A percentile compares a stretch with the other conserved stretches of the same genome.
These are phyloP conservation scores for Viola pubescens DNA, from an alignment of 441 rosid species.

Conservation along the genomic window DNA sequence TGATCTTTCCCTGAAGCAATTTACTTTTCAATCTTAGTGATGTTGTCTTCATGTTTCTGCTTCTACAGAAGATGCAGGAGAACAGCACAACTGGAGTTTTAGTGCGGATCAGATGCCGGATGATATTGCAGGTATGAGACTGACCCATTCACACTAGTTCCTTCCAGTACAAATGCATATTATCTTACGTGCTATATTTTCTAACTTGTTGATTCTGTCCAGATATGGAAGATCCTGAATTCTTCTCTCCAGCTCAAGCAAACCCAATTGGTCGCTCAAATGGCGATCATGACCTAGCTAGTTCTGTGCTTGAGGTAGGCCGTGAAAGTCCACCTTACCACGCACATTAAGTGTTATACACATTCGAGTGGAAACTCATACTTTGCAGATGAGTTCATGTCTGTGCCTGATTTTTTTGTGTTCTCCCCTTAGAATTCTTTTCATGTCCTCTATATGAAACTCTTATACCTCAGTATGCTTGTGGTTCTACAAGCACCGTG, in stretches of 20 bases:
- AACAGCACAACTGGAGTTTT: constrained; percentile 54
- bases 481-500: not conserved
- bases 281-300: constrained; percentile 62
- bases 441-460: not conserved
- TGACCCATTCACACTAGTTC: not conserved
- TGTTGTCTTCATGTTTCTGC: constrained; percentile 5
- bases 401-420: not conserved
- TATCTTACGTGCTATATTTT: not conserved
- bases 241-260: constrained; percentile 38
- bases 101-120: constrained; percentile 63
- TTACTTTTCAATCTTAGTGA: not conserved
- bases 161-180: constrained; percentile 1
- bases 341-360: not conserved
- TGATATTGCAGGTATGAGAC: constrained; percentile 41
- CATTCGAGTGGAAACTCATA: not conserved
- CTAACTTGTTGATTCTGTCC: constrained; percentile 5
- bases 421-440: not conserved
- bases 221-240: constrained; percentile 46
- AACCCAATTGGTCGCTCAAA: constrained; percentile 71
- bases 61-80: constrained; percentile 30
- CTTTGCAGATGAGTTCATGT: not conserved
- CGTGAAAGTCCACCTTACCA: not conserved
- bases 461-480: not conserved
- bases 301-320: constrained; percentile 61
- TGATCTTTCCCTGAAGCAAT: not conserved